Base-by-base conservation (phyloP, 139 green algal species). In the Limnomonas spitsbergensis region DNA sequence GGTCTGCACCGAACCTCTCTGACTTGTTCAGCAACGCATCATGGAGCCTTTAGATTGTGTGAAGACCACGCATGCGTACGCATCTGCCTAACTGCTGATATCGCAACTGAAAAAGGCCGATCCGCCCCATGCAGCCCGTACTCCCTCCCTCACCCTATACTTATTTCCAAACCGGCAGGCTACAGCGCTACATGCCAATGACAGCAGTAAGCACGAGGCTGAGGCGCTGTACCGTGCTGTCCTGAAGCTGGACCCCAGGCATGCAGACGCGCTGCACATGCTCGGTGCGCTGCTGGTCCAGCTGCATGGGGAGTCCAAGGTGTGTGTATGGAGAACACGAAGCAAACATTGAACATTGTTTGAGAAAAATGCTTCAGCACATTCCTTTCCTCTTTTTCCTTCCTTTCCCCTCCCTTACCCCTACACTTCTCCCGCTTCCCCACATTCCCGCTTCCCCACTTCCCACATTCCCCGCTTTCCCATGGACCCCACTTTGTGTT, bases 271-370 rank as follows among this genome's bases (percentile, higher is more conserved):
- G 0, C 29, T 78, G 32, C 82, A 87, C 42, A 56, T 72, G 36
- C 78, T 87, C 2, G 82, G 82, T 9, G 78, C 78, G 0, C 69
- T 87, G 24, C 78, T 84, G 2, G 68, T 82, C 2, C 53, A 84
- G 42, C 3, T 78, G 34, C 54, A 82, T 53, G 82, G 75, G 38
- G 66, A 77, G 14, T 35, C 47, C 2, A 78, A 78, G 70, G 81
- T 85, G 53, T 0, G 76, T 1, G 2, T 32, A 3, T 4, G 4
- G 53, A 27, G n/a, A n/a, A 31, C 31, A 53, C 9, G 54, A 6
- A 26, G 54, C 54, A 3, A 7, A 20, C 54, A 69, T 37, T 34
- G 24, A 34, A 34, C 54, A 34, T 31, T 20, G 24, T 26, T 26
- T 69, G 4, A 6, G 14, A 31, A 69, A 34, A 9, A 26, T 69